Conservation (phyloP, 331 rosid genomes). For the Malus hybrid region DNA sequence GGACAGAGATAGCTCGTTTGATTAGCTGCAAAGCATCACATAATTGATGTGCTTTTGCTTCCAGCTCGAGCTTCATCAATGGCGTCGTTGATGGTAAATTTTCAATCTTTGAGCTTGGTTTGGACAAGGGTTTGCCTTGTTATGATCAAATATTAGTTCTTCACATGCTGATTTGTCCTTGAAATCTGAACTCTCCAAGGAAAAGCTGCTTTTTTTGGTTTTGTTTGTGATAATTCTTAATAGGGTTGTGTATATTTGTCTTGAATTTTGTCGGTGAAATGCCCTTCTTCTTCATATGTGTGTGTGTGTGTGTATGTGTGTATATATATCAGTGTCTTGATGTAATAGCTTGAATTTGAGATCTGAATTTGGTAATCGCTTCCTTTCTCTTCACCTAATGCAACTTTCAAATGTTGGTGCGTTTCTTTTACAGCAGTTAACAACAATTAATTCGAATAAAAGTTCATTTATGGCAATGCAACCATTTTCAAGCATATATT, state of each 20-base stretch:
- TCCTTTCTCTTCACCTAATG: neutral
- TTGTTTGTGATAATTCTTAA: neutral
- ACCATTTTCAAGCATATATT: neutral
- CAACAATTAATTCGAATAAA: neutral
- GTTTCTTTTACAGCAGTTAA: neutral
- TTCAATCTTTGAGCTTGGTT: conserved; percentile 15
- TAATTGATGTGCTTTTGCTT: neutral
- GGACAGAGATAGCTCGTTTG: conserved; percentile 7
- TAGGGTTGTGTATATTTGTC: neutral
- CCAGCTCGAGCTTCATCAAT: conserved; percentile 8
- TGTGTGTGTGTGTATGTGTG: neutral
- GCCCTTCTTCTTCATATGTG: neutral
- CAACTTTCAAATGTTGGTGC: neutral
- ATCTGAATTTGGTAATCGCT: neutral
- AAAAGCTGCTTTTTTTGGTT: neutral
- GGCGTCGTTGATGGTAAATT: conserved; percentile 18
- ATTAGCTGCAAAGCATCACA: conserved; percentile 4
- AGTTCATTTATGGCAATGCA: neutral
- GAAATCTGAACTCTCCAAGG: neutral
- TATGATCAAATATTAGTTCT: neutral
- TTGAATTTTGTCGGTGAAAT: neutral
- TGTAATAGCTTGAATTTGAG: too few relatives aligned
- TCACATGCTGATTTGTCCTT: neutral
- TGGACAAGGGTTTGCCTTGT: conserved; percentile 4
- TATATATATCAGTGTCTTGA: too few relatives aligned